Evolutionary conservation across 2,329 filamentous ascomycete genomes (phyloP), one percentile per base, ranked within the genome.

Genomic region (Pyrenochaeta sp.): DNA sequence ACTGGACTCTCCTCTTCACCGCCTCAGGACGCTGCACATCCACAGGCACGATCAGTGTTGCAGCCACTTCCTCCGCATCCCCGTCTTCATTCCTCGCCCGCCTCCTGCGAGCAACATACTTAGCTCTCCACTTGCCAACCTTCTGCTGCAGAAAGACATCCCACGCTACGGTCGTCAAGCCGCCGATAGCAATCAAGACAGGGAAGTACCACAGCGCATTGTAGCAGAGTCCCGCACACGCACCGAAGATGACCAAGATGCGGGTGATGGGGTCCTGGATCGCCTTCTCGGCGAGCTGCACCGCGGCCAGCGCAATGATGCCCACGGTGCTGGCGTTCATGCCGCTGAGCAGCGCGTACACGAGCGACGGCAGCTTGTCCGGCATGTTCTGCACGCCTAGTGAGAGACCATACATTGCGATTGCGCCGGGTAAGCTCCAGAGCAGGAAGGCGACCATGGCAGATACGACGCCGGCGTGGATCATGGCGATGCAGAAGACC

Each of bases 191-290:
- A 68, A 90, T 85, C 4, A 90, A 61, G 0, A 82, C 58, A 0
- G 88, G 88, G 31, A 89, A 90, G 53, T 88, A 91, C 88, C 88
- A 91, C 0, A 90, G 69, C 0, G 86, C 81, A 35, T 84, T 89
- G 55, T 90, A 90, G 35, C 87, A 75, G 53, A 90, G 70, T 0
- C 87, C 88, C 0, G 85, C 86, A 7, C 79, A 76, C 1, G 76
- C 87, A 3, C 81, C 80, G 6, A 85, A 58, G 9, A 89, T 85
- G 0, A 90, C 82, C 2, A 90, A 55, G 0, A 85, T 71, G 1
- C 87, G 73, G 0, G 86, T 85, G 3, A 87, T 34, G 14, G 74
- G 74, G 59, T 90, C 86, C 0, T 80, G 84, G 41, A 90, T 85
- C 0, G 86, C 81, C 53, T 88, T 89, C 10, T 84, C 74, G 0